Evolutionary conservation across 768 basidiomycete species (phyloP), one percentile per base, ranked within the genome.

Genomic region (Agaricus subrufescens): DNA sequence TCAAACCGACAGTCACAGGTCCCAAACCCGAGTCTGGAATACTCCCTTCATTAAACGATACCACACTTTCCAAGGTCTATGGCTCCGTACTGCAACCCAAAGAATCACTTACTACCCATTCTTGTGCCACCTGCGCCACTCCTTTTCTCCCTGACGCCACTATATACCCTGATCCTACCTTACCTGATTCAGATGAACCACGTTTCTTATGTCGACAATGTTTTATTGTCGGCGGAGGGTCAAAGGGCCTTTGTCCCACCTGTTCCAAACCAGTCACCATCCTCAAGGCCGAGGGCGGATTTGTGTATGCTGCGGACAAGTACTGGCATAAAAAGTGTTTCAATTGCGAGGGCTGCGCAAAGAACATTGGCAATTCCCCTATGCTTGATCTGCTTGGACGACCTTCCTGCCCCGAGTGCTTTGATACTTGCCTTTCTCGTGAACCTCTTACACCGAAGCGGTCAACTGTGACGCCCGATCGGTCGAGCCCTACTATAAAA

Each of bases 251-350:
- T 29, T 94, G 91, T 64, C 77, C 81, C 0, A 67, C 73, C 23
- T 94, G 91, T 63, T 71, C 75, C 44, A 81, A 85, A 47, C 81
- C 89, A 4, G 91, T 94, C 23, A 77, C 91, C 23, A 81, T 83
- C 19, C 73, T 92, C 43, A 89, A 85, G 65, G 77, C 81, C 3
- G 91, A 93, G 69, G 91, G 91, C 2, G 83, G 81, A 3, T 92
- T 87, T 60, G 76, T 94, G 43, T 85, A 91, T 65, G 83, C 82
- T 4, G 78, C 80, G 4, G 83, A 81, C 43, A 78, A 78, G 44
- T 81, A 84, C 60, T 94, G 91, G 91, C 91, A 94, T 65, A 89
- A 86, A 67, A 77, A 73, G 46, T 94, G 91, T 67, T 94, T 92
- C 71, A 76, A 75, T 59, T 94, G 91, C 64, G 75, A 79, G 14